Conservation (phyloP, 768 basidiomycete species). For the Xanthoconium purpureum region DNA sequence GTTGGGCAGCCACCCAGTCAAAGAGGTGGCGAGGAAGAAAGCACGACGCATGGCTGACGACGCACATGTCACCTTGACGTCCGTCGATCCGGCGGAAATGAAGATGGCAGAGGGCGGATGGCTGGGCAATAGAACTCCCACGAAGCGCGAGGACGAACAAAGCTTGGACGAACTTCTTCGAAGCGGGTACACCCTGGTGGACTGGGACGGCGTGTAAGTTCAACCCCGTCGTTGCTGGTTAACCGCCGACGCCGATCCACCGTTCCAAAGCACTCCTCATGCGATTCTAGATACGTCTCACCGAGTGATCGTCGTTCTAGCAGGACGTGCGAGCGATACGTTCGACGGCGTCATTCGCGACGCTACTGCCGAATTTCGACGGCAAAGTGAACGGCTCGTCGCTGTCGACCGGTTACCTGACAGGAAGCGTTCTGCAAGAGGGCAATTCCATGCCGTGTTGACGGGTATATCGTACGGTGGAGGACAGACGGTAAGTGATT, state of each 20-base stretch:
- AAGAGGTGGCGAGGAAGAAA: no score
- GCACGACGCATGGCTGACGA: no score
- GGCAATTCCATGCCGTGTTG: neutral
- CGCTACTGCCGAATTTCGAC: neutral
- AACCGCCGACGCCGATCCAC: no score
- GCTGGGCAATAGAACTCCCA: neutral
- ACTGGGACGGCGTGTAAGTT: slow-evolving; percentile 5
- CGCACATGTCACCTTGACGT: no score
- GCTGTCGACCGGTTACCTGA: no score
- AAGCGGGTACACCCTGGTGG: neutral
- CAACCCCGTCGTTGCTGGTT: no score
- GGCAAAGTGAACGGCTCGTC: neutral
- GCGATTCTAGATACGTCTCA: neutral
- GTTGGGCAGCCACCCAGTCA: no score
- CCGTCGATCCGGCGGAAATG: neutral
- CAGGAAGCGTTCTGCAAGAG: neutral
- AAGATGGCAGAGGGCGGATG: slow-evolving; percentile 1
- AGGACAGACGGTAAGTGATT: neutral
- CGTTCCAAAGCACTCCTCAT: neutral
- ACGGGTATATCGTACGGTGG: neutral
- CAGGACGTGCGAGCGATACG: rapidly evolving
- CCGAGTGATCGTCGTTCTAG: neutral
- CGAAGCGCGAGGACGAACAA: no score
- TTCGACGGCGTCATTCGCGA: neutral
- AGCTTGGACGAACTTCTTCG: neutral